These are phyloP conservation scores for Aristolochia fimbriata DNA, from an alignment of 164 flowering plant species.

Conservation along the genomic window DNA sequence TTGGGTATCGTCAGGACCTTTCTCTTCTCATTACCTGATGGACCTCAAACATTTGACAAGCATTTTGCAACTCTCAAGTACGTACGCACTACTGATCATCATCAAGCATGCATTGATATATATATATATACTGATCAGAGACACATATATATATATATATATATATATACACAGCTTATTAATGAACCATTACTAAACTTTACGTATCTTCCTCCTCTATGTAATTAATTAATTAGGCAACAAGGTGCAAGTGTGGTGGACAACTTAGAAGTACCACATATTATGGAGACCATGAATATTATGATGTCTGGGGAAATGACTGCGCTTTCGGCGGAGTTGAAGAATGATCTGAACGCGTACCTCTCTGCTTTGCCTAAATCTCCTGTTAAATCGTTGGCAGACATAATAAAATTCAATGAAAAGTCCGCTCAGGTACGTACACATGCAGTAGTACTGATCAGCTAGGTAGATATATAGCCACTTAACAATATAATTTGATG, in stretches of 20 bases:
- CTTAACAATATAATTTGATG: no score
- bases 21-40: not conserved
- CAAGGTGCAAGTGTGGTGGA: conserved; percentile 35
- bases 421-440: conserved; percentile 21
- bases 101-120: no score
- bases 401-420: conserved; percentile 46
- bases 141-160: not conserved
- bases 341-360: conserved; percentile 29
- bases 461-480: no score
- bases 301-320: conserved; percentile 19
- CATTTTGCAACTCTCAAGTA: conserved; percentile 34
- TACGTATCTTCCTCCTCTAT: no score
- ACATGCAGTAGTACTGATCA: no score
- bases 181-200: no score
- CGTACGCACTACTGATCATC: no score
- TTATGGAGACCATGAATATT: conserved; percentile 12
- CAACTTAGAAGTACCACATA: conserved; percentile 29
- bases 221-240: no score
- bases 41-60: conserved; percentile 11
- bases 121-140: no score
- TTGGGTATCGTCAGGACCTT: no score
- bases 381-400: conserved; percentile 46
- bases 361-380: conserved; percentile 34
- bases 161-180: not conserved
- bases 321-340: conserved; percentile 46